phyloP scores from a whole-genome alignment of 2,329 filamentous ascomycete genomes.

The Oidium heveae region DNA sequence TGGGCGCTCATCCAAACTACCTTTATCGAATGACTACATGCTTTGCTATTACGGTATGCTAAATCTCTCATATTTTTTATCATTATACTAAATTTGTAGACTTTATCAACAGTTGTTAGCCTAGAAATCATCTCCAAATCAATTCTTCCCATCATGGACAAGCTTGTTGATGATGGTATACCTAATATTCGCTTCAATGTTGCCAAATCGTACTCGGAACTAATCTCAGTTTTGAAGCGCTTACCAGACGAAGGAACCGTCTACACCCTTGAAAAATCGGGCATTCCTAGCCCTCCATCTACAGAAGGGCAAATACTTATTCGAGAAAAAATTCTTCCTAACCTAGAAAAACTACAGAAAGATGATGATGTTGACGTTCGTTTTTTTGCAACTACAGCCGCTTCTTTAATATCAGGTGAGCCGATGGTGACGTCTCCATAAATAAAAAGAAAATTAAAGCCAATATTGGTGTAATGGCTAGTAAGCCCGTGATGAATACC shows the following conservation, averaged over 20 bases:
- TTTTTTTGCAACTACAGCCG: conserved; percentile 87
- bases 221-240: conserved; percentile 78
- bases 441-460: conserved; percentile 11
- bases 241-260: conserved; percentile 75
- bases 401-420: conserved; percentile 25
- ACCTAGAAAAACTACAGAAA: conserved; percentile 82
- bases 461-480: no score
- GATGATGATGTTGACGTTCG: conserved; percentile 95
- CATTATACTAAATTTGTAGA: conserved; percentile 28
- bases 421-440: conserved; percentile 27
- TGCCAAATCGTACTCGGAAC: conserved; percentile 80
- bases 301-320: conserved; percentile 56
- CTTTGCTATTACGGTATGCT: conserved; percentile 86
- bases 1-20: conserved; percentile 97
- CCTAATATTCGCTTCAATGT: conserved; percentile 99
- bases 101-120: conserved; percentile 75
- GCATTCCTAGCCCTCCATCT: conserved; percentile 33
- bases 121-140: conserved; percentile 80
- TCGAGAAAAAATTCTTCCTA: conserved; percentile 64
- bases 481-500: no score
- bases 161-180: conserved; percentile 80
- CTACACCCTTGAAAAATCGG: conserved; percentile 60
- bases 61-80: neutral
- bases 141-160: conserved; percentile 87
- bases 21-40: conserved; percentile 99